Evolutionary conservation across 805 yeast species (phyloP), one percentile per base, ranked within the genome.

Genomic region (Starmerella etchellsii): DNA sequence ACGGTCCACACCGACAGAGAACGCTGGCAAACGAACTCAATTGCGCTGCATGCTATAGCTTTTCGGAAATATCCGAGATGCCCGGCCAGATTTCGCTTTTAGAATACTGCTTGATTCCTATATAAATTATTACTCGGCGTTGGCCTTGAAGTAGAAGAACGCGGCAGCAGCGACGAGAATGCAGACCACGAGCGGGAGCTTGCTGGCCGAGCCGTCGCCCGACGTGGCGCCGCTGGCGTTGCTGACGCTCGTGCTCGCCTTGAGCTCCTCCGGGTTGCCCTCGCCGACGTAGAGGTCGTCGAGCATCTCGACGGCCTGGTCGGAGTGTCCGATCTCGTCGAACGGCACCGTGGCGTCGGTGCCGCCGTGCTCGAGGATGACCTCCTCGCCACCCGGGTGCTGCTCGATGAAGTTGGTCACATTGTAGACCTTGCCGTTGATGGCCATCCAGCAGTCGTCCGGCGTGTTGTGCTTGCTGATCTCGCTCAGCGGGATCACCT

Each of bases 291-390:
- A 67, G 57, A 84, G 65, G 31, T 71, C 74, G 34, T 64, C 68
- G 54, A 91, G 67, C 52, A 79, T 68, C 54, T 79, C 91, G 53
- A 77, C 76, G 31, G 99, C 97, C 52, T 87, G 95, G 48, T 87
- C 96, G 27, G 97, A 84, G 65, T 91, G 99, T 27, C 99, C 99
- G 58, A 91, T 87, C 57, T 84, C 95, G 51, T 73, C 76, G 50
- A 76, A 76, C 20, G 76, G 72, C 36, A 58, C 64, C 13, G 82
- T 75, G 40, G 85, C 87, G 58, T 84, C 94, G 44, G 70, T 69
- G 33, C 94, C 95, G 25, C 81, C 94, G 56, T 75, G 70, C 52
- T 82, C 94, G 37, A 73, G 62, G 42, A 83, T 66, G 25, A 82
- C 81, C 57, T 82, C 94, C 41, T 77, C 79, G 42, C 94, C 94